Conservation (phyloP, 78 protist species). For the Chrysochromulina tobinii region DNA sequence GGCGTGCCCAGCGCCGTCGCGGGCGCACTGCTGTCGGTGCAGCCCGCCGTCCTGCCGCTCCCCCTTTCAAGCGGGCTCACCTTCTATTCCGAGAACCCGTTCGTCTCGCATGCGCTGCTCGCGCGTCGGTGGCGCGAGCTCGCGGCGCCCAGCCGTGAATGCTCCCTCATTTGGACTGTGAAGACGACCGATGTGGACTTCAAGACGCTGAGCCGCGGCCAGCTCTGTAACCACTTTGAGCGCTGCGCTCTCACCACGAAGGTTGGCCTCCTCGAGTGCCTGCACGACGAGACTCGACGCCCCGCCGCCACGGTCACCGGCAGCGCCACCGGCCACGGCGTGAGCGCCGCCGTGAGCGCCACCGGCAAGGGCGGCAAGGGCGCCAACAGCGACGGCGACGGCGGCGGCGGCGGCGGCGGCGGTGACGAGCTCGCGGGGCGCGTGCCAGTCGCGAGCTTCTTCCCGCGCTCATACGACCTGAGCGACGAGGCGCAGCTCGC, state of each 20-base stretch:
- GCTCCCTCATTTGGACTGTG: not conserved
- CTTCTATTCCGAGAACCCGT: not conserved
- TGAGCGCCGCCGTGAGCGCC: too few species aligned
- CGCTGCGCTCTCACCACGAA: not conserved
- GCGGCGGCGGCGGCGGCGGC: too few species aligned
- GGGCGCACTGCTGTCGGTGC: not conserved
- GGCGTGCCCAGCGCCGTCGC: too few species aligned
- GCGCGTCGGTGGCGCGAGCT: not conserved
- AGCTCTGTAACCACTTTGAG: not conserved
- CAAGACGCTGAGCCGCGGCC: not conserved
- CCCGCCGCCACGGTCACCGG: not conserved
- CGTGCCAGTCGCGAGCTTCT: not conserved
- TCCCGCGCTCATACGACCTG: constrained; percentile 19
- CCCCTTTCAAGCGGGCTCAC: not conserved
- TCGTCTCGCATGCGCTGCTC: not conserved
- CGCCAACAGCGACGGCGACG: too few species aligned
- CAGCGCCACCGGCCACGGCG: too few species aligned
- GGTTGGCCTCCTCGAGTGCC: not conserved
- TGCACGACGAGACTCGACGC: not conserved
- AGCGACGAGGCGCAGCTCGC: not conserved
- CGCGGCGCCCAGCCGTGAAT: not conserved
- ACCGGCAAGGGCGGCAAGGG: too few species aligned
- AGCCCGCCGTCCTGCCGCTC: not conserved
- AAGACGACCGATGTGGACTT: not conserved
- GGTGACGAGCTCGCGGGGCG: too few species aligned